Percentiles rank a stretch among this genome's conserved stretches.
Evolutionary conservation across 306 rosid species (phyloP).

Genomic region (Citrullus amarus): DNA sequence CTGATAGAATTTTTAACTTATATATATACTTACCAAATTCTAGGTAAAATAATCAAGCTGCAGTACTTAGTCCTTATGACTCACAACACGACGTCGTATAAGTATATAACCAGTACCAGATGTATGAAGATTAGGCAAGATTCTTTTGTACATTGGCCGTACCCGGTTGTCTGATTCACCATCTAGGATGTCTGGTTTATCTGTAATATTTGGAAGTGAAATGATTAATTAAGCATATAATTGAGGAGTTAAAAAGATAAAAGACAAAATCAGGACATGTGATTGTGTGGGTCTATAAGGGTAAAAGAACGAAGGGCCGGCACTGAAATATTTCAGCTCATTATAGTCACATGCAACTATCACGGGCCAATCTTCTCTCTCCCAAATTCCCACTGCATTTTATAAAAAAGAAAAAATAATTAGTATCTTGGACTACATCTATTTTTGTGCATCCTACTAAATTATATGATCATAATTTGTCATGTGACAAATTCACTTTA

Average conservation of each 20-base stretch:
- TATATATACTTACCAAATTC: background rate
- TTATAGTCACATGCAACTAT: conserved; percentile 10
- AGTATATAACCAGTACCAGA: background rate
- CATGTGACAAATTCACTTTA: too few relatives aligned
- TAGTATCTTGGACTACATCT: too few relatives aligned
- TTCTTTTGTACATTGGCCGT: conserved; percentile 9
- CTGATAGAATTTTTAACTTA: background rate
- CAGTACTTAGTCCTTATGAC: background rate
- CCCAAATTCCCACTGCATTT: background rate
- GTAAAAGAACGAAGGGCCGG: background rate
- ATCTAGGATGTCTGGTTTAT: background rate
- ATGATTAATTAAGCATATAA: conserved; percentile 1
- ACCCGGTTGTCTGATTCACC: conserved; percentile 1
- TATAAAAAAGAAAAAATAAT: too few relatives aligned
- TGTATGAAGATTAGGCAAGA: background rate
- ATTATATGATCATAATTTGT: too few relatives aligned
- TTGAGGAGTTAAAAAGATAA: background rate
- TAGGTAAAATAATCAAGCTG: background rate
- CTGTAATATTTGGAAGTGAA: background rate
- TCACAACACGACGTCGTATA: background rate
- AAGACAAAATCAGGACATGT: background rate
- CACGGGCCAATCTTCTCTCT: conserved; percentile 4
- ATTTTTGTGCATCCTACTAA: too few relatives aligned
- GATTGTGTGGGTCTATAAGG: background rate
- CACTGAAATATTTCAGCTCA: conserved; percentile 6